Percentiles rank a stretch among this genome's conserved stretches.
These are phyloP conservation scores for Aureobasidium zeae DNA, from an alignment of 2,329 filamentous ascomycete genomes.

Conservation along the genomic window DNA sequence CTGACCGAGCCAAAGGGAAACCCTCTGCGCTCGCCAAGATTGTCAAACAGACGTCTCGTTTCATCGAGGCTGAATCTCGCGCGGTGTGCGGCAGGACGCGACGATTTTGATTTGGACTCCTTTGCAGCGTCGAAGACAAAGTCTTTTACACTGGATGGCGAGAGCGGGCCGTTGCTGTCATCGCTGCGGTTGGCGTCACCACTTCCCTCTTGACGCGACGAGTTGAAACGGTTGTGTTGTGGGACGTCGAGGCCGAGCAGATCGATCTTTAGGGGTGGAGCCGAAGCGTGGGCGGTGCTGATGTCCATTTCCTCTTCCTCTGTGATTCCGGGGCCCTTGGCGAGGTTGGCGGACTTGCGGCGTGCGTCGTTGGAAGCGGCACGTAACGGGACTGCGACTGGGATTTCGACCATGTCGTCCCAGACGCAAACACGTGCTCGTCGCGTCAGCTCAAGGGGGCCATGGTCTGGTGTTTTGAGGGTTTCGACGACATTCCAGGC, in stretches of 20 bases:
- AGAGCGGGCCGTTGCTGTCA: conserved; percentile 22
- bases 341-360: conserved; percentile 39
- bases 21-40: conserved; percentile 23
- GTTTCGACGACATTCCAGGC: conserved; percentile 99
- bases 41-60: conserved; percentile 25
- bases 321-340: conserved; percentile 29
- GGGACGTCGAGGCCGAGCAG: conserved; percentile 47
- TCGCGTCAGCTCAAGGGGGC: conserved; percentile 83
- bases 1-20: conserved; percentile 19
- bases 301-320: conserved; percentile 91
- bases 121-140: conserved; percentile 20
- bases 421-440: conserved; percentile 89
- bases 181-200: conserved; percentile 28
- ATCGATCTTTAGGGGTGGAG: conserved; percentile 47
- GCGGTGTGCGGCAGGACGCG: conserved; percentile 20
- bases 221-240: conserved; percentile 39
- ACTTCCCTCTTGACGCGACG: conserved; percentile 37
- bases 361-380: conserved; percentile 77
- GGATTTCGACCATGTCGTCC: conserved; percentile 95
- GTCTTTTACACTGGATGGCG: conserved; percentile 29
- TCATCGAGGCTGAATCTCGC: conserved; percentile 36
- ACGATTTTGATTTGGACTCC: conserved; percentile 9
- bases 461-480: conserved; percentile 83
- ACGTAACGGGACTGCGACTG: conserved; percentile 83
- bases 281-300: conserved; percentile 55